These are phyloP conservation scores for Phytopythium boreale DNA, from an alignment of 352 stramenopile species.

Conservation along the genomic window DNA sequence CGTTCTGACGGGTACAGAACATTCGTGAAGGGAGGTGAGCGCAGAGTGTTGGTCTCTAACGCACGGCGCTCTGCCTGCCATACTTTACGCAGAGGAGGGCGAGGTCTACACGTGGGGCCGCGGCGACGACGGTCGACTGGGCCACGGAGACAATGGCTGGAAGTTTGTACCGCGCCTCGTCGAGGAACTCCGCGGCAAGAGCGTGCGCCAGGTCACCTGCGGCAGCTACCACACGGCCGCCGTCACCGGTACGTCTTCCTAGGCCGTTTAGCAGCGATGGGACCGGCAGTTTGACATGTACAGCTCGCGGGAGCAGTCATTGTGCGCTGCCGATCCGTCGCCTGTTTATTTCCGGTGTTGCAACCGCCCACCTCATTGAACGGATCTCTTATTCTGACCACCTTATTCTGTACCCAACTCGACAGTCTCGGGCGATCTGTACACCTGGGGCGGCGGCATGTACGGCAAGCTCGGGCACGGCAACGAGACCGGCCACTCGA, in stretches of 20 bases:
- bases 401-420: not conserved
- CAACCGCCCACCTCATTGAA: not conserved
- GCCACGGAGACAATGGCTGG: slow-evolving; percentile 95
- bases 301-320: not conserved
- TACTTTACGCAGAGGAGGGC: slow-evolving; percentile 56
- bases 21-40: not conserved
- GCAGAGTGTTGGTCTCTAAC: not conserved
- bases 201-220: slow-evolving; percentile 92
- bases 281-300: not conserved
- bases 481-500: slow-evolving; percentile 93
- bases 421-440: slow-evolving; percentile 88
- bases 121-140: slow-evolving; percentile 86
- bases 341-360: no score
- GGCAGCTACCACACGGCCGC: slow-evolving; percentile 96
- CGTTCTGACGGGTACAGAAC: slow-evolving; percentile 61
- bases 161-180: slow-evolving; percentile 96
- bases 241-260: slow-evolving; percentile 62
- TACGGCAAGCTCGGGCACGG: slow-evolving; percentile 93
- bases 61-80: not conserved
- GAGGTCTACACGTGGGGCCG: slow-evolving; percentile 90
- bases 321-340: not conserved
- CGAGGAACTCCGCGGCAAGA: slow-evolving; percentile 89
- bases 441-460: slow-evolving; percentile 94
- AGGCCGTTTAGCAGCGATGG: not conserved
- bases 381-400: not conserved